Base-by-base conservation (phyloP, 768 basidiomycete genomes). In the Boletus rubroflammeus region DNA sequence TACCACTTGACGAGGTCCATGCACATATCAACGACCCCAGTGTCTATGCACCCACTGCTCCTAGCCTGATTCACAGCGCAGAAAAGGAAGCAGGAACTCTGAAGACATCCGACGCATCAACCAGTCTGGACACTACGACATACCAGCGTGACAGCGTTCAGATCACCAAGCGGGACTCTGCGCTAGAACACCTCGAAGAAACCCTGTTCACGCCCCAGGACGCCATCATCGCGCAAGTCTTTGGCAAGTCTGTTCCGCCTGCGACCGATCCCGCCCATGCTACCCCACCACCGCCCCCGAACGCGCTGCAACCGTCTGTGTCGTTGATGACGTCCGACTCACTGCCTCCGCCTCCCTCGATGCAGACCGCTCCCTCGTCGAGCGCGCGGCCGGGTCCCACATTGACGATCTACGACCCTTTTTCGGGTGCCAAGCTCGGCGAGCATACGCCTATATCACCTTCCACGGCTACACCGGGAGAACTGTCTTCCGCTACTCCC, bases 171-270 rank as follows among this genome's bases (percentile, higher is more conserved):
- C 34, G n/a, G 9, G 34, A n/a, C 44, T 9, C 45, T 28, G 10
- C 40, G 5, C 56, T 36, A 7, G 53, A 51, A 23, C 53, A 14
- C 15, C 41, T 19, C 13, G 25, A 56, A 44, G 38, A 25, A 14
- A 39, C 51, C n/a, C 50, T 61, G 13, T 67, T 66, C 62, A 85
- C 85, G 1, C 84, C 84, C 29, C 86, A 88, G 61, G 86, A 88
- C 67, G 76, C 75, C 21, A 68, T 83, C 47, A 67, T 88, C n/a
- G 77, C 81, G 29, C 79, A 80, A 50, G 72, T 64, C 49, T 50
- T 67, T 19, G 54, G 62, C 41, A 59, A 41, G 31, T 56, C 58
- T 9, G 35, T 38, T 29, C 44, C 36, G 19, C 50, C 56, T 10
- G 38, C 40, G 38, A 28, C 52, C 3, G 51, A 63, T 40, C 21